Conservation (phyloP, 1,284 basidiomycete genomes). For the Puccinia hordei region DNA sequence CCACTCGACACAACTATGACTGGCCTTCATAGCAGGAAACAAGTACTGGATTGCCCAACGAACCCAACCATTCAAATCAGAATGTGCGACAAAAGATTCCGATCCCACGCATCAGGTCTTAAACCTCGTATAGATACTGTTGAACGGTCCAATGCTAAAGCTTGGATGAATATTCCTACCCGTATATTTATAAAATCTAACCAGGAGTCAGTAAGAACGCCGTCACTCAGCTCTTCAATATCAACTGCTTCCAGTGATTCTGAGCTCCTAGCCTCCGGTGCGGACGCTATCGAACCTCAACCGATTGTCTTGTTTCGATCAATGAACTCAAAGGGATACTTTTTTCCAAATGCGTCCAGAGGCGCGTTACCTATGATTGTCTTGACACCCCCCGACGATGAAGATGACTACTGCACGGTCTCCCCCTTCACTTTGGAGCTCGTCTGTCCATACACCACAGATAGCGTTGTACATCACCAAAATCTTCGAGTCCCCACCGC, state of each 20-base stretch:
- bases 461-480: background rate
- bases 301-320: background rate
- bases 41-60: background rate
- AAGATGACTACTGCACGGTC: conserved; percentile 28
- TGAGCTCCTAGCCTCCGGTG: background rate
- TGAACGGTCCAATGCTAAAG: background rate
- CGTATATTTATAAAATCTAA: background rate
- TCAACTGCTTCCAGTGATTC: conserved; percentile 2
- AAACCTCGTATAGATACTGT: background rate
- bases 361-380: conserved; percentile 21
- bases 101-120: background rate
- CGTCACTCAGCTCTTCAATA: conserved; percentile 7
- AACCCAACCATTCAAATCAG: background rate
- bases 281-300: background rate
- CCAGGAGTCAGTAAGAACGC: background rate
- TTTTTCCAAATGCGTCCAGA: background rate
- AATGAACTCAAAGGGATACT: background rate
- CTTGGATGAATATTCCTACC: background rate
- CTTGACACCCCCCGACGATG: conserved; percentile 41
- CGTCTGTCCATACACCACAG: background rate
- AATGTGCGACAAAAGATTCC: background rate
- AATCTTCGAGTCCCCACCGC: conserved; percentile 15
- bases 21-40: background rate
- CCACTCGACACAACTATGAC: background rate
- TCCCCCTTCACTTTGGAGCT: conserved; percentile 32